Percentiles rank a stretch among this genome's conserved stretches.
These are phyloP conservation scores for Acacia confusa DNA, from an alignment of 306 rosid genomes.

Conservation along the genomic window DNA sequence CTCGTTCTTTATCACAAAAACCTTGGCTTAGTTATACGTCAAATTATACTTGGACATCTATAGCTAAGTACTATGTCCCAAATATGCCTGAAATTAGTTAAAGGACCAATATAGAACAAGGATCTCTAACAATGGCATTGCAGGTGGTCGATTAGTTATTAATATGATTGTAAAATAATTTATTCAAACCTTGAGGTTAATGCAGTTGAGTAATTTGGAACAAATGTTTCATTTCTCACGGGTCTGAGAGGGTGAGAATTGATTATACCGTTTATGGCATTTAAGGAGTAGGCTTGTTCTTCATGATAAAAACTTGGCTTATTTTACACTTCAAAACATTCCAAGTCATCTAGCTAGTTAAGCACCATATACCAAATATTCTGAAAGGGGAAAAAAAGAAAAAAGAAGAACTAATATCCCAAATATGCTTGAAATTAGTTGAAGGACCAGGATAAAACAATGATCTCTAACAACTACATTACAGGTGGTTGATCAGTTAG, in stretches of 20 bases:
- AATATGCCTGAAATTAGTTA: background rate
- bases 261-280: background rate
- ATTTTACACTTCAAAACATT: background rate
- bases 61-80: background rate
- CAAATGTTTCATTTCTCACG: background rate
- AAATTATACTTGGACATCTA: background rate
- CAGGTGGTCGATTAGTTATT: conserved; percentile 9
- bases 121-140: background rate
- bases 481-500: conserved; percentile 12
- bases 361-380: background rate
- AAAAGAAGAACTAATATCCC: background rate
- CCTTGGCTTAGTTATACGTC: background rate
- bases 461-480: background rate
- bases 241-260: background rate
- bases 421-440: background rate
- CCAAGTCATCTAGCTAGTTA: background rate
- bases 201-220: background rate
- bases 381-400: background rate
- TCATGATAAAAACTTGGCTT: background rate
- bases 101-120: background rate
- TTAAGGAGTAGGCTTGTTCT: conserved; percentile 8
- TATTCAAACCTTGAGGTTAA: conserved; percentile 8
- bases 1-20: background rate
- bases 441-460: background rate
- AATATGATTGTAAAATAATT: background rate